Evolutionary conservation across 2,329 filamentous ascomycete species (phyloP), one percentile per base, ranked within the genome.

Genomic region (Clarireedia homoeocarpa): DNA sequence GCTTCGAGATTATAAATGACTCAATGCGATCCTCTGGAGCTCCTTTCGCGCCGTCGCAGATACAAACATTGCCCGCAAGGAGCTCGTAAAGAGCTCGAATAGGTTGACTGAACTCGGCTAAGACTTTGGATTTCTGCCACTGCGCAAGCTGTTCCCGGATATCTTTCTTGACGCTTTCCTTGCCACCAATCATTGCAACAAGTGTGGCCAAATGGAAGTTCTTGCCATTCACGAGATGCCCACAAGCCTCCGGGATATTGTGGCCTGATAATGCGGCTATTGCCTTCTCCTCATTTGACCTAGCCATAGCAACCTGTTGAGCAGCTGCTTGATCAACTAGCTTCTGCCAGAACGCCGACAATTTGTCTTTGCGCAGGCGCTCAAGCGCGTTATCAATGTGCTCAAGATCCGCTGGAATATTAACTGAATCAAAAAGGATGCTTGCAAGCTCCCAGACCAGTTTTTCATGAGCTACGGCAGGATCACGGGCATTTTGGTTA

Each of bases 41-140:
- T 6, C 77, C 78, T 61, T 83, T 86, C 67, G 87, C 85, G 10
- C 92, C 94, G 62, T 91, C 82, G 58, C 89, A 91, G 27, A 85
- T 81, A 61, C 89, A 86, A n/a, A 89, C 85, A 62, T 96, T 94
- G 39, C 95, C 94, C 30, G 89, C 83, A 10, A 96, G 76, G 27
- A 99, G 79, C 70, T 95, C 90, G 69, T 96, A 99, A 36, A 99
- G 77, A 7, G 91, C 86, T 54, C 94, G 86, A 46, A 96, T 82
- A 1, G 89, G 78, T 62, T 94, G 86, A 15, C 82, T 84, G 71
- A 99, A 91, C 70, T 99, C 95, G 1, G 90, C 89, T 17, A 95
- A 80, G 48, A 92, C 83, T 66, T 91, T 89, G 38, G 89, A 83
- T 27, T 88, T 81, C 38, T 85, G 83, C 94, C 94, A 99, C 51